Evolutionary conservation across 192 early-diverging fungal genomes (phyloP), one percentile per base, ranked within the genome.

Genomic region (Mortierella alpina): DNA sequence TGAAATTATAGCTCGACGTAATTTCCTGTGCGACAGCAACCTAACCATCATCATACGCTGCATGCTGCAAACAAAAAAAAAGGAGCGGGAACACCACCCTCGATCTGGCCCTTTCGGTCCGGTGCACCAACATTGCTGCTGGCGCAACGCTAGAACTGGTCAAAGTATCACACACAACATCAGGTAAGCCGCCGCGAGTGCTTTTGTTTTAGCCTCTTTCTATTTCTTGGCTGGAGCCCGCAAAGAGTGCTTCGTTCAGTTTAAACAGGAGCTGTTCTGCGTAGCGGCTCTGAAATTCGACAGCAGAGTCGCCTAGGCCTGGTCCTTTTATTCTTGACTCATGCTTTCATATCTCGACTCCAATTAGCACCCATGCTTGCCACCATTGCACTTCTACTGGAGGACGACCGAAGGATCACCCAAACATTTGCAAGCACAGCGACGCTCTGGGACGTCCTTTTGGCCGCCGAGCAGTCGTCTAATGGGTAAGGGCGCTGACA

Each of bases 91-190:
- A 84, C 59, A 87, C 84, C 48, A 47, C 68, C 4, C 83, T 95
- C 17, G 90, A 94, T 75, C 84, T 92, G n/a, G 86, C 93, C 9
- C 82, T 92, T 17, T 83, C 90, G 0, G 77, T 95, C 6, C 89
- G 94, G 13, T 91, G 93, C 74, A 91, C 93, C 49, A 94, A 93
- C 68, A 73, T 95, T 41, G 90, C 93, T 5, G 70, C 90, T 11
- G 92, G 92, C 18, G 93, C 92, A 41, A 93, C 87, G 63, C 83
- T 96, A 17, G 82, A 81, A 23, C 84, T 95, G 20, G 63, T 75
- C 20, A 63, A 46, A 53, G 48, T 20, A 62, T 13, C 13, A 39
- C n/a, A 62, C n/a, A 47, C 7, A 3, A 17, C 22, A 46, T 20
- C 17, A 9, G 5, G 10, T 17, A n/a, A 14, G 8, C 57, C 9